phyloP scores from a whole-genome alignment of 805 yeast species.

The Schwanniomyces polymorphus region DNA sequence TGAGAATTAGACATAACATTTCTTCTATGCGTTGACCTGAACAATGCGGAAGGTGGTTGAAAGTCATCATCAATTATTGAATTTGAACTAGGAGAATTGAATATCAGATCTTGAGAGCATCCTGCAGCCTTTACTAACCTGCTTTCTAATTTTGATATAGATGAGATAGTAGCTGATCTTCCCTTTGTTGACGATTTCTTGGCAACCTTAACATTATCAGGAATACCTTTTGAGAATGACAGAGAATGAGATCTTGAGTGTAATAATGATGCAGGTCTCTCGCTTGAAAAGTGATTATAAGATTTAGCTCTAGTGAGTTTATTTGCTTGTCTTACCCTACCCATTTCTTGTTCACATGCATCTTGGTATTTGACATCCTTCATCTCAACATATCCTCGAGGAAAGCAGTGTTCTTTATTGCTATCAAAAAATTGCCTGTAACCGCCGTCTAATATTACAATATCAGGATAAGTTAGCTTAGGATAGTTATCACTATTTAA shows the following conservation, averaged over 20 bases:
- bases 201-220: constrained; percentile 26
- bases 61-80: constrained; percentile 16
- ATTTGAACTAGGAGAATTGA: constrained; percentile 9
- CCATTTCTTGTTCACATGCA: constrained; percentile 47
- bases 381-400: constrained; percentile 86
- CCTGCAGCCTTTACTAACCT: constrained; percentile 25
- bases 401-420: constrained; percentile 61
- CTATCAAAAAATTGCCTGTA: constrained; percentile 73
- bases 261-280: constrained; percentile 1
- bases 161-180: constrained; percentile 4
- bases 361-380: constrained; percentile 41
- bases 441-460: constrained; percentile 88
- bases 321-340: constrained; percentile 42
- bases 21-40: constrained; percentile 14
- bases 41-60: constrained; percentile 28
- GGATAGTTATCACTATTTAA: constrained; percentile 79
- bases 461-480: constrained; percentile 79
- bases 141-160: constrained; percentile 7
- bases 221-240: constrained; percentile 27
- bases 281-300: constrained; percentile 20
- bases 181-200: constrained; percentile 21
- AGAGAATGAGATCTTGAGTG: constrained; percentile 28
- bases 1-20: constrained; percentile 16
- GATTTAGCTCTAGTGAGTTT: constrained; percentile 43
- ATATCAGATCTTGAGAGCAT: constrained; percentile 20